Conservation (phyloP, 306 rosid genomes). For the Pyrus betulifolia region DNA sequence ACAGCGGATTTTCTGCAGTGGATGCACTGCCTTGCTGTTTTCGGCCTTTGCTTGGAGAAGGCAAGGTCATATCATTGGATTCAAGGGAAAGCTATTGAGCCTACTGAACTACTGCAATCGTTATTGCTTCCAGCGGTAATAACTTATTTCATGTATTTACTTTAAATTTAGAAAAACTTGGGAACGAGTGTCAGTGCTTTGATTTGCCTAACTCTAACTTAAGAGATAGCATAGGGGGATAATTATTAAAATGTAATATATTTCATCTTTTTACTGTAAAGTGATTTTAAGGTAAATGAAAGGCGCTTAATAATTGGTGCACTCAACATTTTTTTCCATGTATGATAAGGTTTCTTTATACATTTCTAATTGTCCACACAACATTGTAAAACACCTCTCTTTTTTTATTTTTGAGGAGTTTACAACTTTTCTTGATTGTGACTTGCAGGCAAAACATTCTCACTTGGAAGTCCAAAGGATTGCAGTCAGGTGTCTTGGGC, state of each 20-base stretch:
- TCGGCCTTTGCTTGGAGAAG: conserved; percentile 71
- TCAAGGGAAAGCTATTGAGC: conserved; percentile 59
- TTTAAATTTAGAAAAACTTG: not conserved
- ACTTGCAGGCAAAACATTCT: conserved; percentile 76
- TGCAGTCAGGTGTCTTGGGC: conserved; percentile 81
- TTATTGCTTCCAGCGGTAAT: conserved; percentile 87
- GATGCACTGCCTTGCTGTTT: conserved; percentile 84
- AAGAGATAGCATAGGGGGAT: not conserved
- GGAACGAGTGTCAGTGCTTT: not conserved
- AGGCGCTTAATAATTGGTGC: not conserved
- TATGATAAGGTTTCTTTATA: not conserved
- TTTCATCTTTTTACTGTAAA: not conserved
- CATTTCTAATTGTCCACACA: not conserved
- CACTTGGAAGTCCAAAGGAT: conserved; percentile 86
- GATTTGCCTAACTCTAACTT: not conserved
- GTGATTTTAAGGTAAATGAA: not conserved
- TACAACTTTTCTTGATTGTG: conserved; percentile 20
- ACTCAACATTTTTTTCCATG: not conserved
- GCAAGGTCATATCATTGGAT: conserved; percentile 49
- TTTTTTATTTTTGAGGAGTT: not conserved
- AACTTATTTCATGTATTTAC: not conserved
- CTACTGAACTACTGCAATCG: conserved; percentile 59
- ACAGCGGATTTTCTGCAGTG: conserved; percentile 78
- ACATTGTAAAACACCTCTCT: not conserved
- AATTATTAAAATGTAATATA: not conserved